These are phyloP conservation scores for Rubroshorea leprosula DNA, from an alignment of 345 rosid genomes.

Conservation along the genomic window DNA sequence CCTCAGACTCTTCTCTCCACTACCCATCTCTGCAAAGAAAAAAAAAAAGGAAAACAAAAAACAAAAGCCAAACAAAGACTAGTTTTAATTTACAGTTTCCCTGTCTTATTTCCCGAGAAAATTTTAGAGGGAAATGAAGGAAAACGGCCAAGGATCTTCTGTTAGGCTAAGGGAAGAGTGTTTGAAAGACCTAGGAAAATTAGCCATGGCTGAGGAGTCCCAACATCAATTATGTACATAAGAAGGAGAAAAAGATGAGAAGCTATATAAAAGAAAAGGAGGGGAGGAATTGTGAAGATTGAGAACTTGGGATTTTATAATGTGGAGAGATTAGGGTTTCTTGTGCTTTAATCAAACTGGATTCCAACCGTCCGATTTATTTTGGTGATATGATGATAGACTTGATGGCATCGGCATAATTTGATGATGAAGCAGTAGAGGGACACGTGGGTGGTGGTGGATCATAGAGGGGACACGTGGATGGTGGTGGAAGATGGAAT, in stretches of 20 bases:
- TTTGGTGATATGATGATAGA: neutral
- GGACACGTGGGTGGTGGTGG: conserved; percentile 30
- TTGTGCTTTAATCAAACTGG: conserved; percentile 10
- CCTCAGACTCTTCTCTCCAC: conserved; percentile 27
- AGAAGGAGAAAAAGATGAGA: neutral
- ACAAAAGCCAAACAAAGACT: conserved; percentile 7
- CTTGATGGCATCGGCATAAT: conserved; percentile 11
- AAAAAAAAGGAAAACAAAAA: neutral
- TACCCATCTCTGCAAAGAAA: conserved; percentile 26
- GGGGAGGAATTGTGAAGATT: neutral
- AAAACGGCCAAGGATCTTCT: conserved; percentile 44
- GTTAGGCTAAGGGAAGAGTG: conserved; percentile 29
- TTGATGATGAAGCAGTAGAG: neutral
- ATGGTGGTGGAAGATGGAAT: conserved; percentile 3
- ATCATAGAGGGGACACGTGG: conserved; percentile 26
- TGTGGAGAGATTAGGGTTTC: neutral
- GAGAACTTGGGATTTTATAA: conserved; percentile 8
- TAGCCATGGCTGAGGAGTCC: conserved; percentile 31
- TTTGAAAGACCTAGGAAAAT: conserved; percentile 28
- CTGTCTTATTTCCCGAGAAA: conserved; percentile 2
- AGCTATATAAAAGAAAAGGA: neutral
- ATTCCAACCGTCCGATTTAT: conserved; percentile 17
- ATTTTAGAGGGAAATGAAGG: conserved; percentile 19
- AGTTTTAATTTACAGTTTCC: neutral
- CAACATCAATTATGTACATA: conserved; percentile 17